A percentile compares a stretch with the other conserved stretches of the same genome.
phyloP scores from a whole-genome alignment of 495 filamentous ascomycete genomes.

The Elasticomyces elasticus region DNA sequence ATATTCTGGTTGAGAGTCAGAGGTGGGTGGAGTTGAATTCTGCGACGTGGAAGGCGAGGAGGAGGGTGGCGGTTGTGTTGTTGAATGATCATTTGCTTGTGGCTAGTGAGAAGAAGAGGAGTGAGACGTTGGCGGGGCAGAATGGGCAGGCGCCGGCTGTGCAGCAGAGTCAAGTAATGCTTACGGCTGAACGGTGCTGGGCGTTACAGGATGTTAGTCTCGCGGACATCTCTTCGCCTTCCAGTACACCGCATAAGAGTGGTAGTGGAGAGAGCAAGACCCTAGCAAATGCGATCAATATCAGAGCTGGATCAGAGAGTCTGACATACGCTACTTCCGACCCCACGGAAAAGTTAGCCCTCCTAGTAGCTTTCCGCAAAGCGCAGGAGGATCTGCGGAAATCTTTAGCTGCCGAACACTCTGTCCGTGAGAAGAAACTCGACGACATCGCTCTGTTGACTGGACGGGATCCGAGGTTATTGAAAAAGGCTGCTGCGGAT shows the following conservation, averaged over 20 bases:
- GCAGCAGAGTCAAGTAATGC: conserved; percentile 20
- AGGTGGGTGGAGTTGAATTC: conserved; percentile 94
- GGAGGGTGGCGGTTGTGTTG: conserved; percentile 78
- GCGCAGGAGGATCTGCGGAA: conserved; percentile 83
- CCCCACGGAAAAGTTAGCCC: conserved; percentile 60
- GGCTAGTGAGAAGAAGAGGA: conserved; percentile 82
- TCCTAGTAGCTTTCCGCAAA: conserved; percentile 83
- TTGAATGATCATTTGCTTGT: conserved; percentile 92
- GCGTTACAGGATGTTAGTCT: conserved; percentile 87
- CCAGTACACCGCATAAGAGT: conserved; percentile 33
- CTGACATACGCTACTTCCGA: conserved; percentile 83
- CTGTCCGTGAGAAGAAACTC: conserved; percentile 57
- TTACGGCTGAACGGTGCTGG: conserved; percentile 92
- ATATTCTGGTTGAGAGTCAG: conserved; percentile 80
- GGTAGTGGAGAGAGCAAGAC: conserved; percentile 38
- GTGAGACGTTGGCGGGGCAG: conserved; percentile 45
- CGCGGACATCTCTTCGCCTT: conserved; percentile 52
- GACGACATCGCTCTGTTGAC: conserved; percentile 15
- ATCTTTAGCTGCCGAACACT: conserved; percentile 68
- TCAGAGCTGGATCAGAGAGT: conserved; percentile 79
- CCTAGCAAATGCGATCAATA: conserved; percentile 78
- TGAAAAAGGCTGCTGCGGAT: conserved; percentile 50
- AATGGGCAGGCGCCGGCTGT: conserved; percentile 4
- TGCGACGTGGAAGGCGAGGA: conserved; percentile 83
- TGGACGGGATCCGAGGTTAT: conserved; percentile 46